Conservation (phyloP, 768 basidiomycete species). For the Pulveroboletus sp. region DNA sequence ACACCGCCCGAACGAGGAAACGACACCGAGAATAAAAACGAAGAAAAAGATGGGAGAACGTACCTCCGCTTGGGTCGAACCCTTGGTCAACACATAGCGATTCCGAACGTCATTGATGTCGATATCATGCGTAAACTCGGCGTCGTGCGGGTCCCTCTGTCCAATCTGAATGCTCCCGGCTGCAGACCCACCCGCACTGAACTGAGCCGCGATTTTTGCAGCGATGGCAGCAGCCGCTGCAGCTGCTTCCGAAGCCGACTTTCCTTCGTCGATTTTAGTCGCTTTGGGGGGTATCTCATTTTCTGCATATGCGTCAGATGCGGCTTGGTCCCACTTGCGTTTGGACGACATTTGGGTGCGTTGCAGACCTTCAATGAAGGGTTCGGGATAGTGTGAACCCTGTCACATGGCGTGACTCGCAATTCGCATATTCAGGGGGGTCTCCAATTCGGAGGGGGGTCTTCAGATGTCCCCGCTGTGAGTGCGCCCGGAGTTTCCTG, state of each 20-base stretch:
- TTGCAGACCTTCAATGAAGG: background rate
- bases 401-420: conserved; percentile 15
- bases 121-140: conserved; percentile 83
- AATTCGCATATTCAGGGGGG: conserved; percentile 6
- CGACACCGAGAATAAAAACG: background rate
- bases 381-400: conserved; percentile 1
- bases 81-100: conserved; percentile 90
- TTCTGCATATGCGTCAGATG: conserved; percentile 41
- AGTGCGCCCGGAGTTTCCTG: too few relatives aligned
- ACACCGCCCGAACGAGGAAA: background rate
- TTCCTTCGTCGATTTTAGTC: conserved; percentile 44
- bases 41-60: conserved; percentile 24
- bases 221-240: conserved; percentile 84
- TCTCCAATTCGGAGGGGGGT: too few relatives aligned
- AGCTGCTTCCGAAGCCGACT: conserved; percentile 53
- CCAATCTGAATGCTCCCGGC: conserved; percentile 40
- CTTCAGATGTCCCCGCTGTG: too few relatives aligned
- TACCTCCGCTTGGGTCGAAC: conserved; percentile 87
- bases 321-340: conserved; percentile 78
- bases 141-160: conserved; percentile 65
- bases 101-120: conserved; percentile 97
- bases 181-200: conserved; percentile 43
- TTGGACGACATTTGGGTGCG: conserved; percentile 54
- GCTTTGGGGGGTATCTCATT: conserved; percentile 39
- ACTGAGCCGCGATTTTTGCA: conserved; percentile 91